Evolutionary conservation across 139 green algal species (phyloP), one percentile per base, ranked within the genome.

Genomic region (Dunaliella primolecta): DNA sequence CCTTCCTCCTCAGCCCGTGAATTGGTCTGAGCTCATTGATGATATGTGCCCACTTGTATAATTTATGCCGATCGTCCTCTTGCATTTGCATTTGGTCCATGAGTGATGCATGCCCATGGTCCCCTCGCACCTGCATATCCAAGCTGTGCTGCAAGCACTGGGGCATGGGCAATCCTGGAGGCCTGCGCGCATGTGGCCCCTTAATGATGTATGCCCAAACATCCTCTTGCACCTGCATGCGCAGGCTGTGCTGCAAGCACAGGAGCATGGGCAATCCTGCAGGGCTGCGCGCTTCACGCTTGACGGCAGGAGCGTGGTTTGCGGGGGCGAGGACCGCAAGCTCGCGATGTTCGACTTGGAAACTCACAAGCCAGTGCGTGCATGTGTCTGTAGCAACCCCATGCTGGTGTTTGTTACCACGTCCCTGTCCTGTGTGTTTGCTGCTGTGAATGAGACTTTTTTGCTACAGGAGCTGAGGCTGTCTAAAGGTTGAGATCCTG

Each of bases 271-370:
- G 15, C 37, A 84, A 21, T 55, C 78, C 2, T 84, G 55, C 38
- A 76, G 36, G 1, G 30, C 31, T 1, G 55, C 55, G 36, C 80
- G 70, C 83, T 90, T 88, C 70, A 36, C 81, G 23, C 20, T 36
- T 20, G 76, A 79, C 32, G 85, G 75, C 15, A 21, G 3, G 24
- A 20, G 31, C 33, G 64, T 90, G 2, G n/a, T 83, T 0, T 82
- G 31, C 30, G 89, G 86, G 3, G 86, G 82, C 72, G 85, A 84
- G 64, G 85, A 87, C 30, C 57, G 71, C 29, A 85, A n/a, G 0
- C 84, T 95, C 1, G 56, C 90, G 3, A 78, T 90, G 11, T 85
- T 92, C 32, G 92, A 94, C 72, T n/a, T 83, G 0, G 38, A 32
- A 20, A 94, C 87, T 1, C 91, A 89, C 29, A 89, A 88, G 78